Evolutionary conservation across 805 yeast genomes (phyloP).

Genomic region (Saccharomycopsis guyanensis): DNA sequence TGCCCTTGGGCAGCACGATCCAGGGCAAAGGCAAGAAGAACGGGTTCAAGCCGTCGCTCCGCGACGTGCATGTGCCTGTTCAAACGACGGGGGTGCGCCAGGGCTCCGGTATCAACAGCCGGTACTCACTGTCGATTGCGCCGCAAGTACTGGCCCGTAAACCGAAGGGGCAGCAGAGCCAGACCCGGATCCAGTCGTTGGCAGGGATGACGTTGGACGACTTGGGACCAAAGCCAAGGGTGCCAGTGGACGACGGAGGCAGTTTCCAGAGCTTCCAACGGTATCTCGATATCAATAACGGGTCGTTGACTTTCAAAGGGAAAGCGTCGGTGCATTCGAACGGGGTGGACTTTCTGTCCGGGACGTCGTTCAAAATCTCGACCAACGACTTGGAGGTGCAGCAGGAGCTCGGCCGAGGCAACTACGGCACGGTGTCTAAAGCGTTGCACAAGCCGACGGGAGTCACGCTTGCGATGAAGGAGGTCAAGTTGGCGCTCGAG

Average conservation of each 20-base stretch:
- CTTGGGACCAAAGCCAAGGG: not conserved
- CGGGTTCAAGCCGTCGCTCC: not conserved
- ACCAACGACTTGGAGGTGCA: conserved; percentile 75
- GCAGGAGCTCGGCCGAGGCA: conserved; percentile 91
- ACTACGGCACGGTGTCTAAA: conserved; percentile 92
- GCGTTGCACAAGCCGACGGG: conserved; percentile 91
- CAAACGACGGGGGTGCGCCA: not conserved
- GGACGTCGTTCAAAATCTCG: conserved; percentile 78
- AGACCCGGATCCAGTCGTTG: not conserved
- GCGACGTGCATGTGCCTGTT: not conserved
- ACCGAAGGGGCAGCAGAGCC: not conserved
- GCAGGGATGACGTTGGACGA: not conserved
- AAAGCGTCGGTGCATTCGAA: conserved; percentile 87
- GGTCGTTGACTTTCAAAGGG: conserved; percentile 86
- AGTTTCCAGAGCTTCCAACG: conserved; percentile 78
- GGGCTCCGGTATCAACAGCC: not conserved
- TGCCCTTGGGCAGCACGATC: not conserved
- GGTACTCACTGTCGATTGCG: not conserved
- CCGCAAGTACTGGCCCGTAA: not conserved
- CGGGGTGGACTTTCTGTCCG: conserved; percentile 86
- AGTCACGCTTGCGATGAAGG: conserved; percentile 94
- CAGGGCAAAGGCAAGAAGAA: not conserved
- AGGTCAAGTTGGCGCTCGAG: conserved; percentile 86
- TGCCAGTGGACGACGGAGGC: conserved; percentile 31
- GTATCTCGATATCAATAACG: conserved; percentile 86